phyloP scores from a whole-genome alignment of 805 yeast species.

The Starmerella floricola region DNA sequence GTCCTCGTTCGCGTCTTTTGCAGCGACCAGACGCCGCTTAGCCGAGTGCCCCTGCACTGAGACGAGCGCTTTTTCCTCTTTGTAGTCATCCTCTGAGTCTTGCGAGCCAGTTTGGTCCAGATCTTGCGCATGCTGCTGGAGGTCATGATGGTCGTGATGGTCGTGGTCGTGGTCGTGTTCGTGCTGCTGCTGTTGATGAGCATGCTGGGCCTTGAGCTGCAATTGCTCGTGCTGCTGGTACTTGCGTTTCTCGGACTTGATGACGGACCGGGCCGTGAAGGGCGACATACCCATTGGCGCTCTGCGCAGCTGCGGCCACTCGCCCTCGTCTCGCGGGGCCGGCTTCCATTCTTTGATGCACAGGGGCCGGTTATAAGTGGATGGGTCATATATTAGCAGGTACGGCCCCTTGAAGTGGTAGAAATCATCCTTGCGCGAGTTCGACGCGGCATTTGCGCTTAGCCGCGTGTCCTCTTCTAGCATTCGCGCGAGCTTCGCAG shows the following conservation, averaged over 20 bases:
- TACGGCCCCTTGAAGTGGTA: slow-evolving; percentile 67
- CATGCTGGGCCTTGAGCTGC: neutral
- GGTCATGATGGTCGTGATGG: neutral
- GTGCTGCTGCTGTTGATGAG: neutral
- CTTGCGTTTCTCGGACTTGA: slow-evolving; percentile 10
- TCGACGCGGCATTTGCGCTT: slow-evolving; percentile 61
- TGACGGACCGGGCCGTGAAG: slow-evolving; percentile 37
- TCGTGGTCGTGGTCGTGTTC: neutral
- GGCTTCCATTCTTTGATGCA: slow-evolving; percentile 68
- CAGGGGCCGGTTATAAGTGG: slow-evolving; percentile 67
- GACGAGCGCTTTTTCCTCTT: neutral
- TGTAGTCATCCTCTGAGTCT: neutral
- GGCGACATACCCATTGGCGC: slow-evolving; percentile 72
- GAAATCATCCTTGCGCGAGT: slow-evolving; percentile 71
- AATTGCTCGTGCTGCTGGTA: slow-evolving; percentile 1
- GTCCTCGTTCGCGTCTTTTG: slow-evolving; percentile 9
- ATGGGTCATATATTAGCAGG: slow-evolving; percentile 67
- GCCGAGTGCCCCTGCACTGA: neutral
- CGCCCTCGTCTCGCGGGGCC: slow-evolving; percentile 30
- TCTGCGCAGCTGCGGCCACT: slow-evolving; percentile 49
- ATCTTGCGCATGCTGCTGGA: neutral
- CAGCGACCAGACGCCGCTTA: neutral
- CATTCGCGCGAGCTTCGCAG: slow-evolving; percentile 39
- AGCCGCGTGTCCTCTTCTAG: slow-evolving; percentile 57
- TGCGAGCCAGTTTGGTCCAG: neutral